These are phyloP conservation scores for Wickerhamiella occidentalis DNA, from an alignment of 805 yeast genomes.

Conservation along the genomic window DNA sequence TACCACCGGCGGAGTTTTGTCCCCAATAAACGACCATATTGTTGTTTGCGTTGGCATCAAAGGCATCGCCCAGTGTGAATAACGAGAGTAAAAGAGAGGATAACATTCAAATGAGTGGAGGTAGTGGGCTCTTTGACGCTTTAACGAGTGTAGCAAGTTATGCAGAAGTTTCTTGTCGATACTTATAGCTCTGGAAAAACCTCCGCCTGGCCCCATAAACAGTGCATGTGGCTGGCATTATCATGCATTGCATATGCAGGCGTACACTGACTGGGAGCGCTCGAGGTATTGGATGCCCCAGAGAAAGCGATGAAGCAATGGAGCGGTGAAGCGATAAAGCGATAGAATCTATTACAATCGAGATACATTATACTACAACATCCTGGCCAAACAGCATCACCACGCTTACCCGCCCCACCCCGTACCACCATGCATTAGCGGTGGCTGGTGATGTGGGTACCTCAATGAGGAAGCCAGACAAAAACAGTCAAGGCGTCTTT, in stretches of 20 bases:
- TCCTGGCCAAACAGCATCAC: too few species aligned
- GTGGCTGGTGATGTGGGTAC: not conserved
- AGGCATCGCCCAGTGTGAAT: conserved; percentile 11
- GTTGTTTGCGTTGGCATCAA: conserved; percentile 28
- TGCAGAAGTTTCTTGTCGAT: not conserved
- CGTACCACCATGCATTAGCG: not conserved
- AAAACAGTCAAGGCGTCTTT: not conserved
- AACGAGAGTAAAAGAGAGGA: conserved; percentile 10
- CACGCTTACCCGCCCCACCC: too few species aligned
- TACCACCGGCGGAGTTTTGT: conserved; percentile 52
- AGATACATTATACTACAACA: too few species aligned
- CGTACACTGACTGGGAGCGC: not conserved
- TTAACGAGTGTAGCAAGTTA: not conserved
- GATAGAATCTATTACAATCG: too few species aligned
- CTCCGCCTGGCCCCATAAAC: not conserved
- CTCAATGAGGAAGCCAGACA: not conserved
- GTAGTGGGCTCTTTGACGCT: not conserved
- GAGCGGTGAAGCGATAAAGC: too few species aligned
- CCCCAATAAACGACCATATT: conserved; percentile 83
- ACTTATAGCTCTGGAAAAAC: not conserved
- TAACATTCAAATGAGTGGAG: not conserved
- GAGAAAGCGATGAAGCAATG: too few species aligned
- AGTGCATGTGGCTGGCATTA: conserved; percentile 3
- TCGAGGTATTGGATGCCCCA: too few species aligned
- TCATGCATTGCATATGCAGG: conserved; percentile 1